phyloP scores from a whole-genome alignment of 495 filamentous ascomycete species.

The Cryomyces antarcticus region DNA sequence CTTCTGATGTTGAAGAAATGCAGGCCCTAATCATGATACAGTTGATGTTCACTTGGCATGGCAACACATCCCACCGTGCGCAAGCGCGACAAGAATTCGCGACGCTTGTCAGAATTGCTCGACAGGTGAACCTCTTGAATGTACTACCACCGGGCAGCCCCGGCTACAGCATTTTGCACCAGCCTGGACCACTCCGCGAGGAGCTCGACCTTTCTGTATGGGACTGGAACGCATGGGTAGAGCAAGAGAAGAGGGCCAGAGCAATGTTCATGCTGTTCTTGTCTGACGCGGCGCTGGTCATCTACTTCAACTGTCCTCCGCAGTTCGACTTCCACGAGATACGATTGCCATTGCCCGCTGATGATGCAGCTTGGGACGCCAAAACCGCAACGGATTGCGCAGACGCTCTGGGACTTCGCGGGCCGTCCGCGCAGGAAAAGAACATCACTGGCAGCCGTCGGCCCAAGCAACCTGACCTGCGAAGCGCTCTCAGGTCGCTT shows the following conservation, averaged over 20 bases:
- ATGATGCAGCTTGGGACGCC: slow-evolving; percentile 50
- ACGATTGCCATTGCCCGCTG: slow-evolving; percentile 36
- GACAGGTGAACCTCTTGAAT: slow-evolving; percentile 26
- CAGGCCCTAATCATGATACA: slow-evolving; percentile 36
- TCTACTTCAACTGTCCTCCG: slow-evolving; percentile 42
- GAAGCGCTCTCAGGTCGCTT: slow-evolving; percentile 30
- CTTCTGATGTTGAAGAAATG: slow-evolving; percentile 34
- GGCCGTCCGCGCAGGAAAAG: slow-evolving; percentile 20
- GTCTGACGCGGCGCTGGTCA: slow-evolving; percentile 33
- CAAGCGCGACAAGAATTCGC: slow-evolving; percentile 31
- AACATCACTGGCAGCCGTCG: slow-evolving; percentile 37
- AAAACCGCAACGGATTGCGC: slow-evolving; percentile 31
- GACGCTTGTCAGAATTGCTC: slow-evolving; percentile 28
- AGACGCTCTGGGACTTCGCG: slow-evolving; percentile 35
- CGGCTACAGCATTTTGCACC: slow-evolving; percentile 22
- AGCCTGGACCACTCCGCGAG: slow-evolving; percentile 15
- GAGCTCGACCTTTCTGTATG: slow-evolving; percentile 22
- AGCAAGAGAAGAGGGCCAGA: slow-evolving; percentile 44
- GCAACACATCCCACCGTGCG: slow-evolving; percentile 34
- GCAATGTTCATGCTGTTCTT: slow-evolving; percentile 40
- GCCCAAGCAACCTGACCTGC: slow-evolving; percentile 37
- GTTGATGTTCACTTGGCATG: slow-evolving; percentile 41
- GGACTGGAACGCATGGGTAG: slow-evolving; percentile 41
- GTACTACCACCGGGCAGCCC: slow-evolving; percentile 1
- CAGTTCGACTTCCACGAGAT: slow-evolving; percentile 36